Evolutionary conservation across 331 rosid species (phyloP).

Genomic region (Saraca asoca): DNA sequence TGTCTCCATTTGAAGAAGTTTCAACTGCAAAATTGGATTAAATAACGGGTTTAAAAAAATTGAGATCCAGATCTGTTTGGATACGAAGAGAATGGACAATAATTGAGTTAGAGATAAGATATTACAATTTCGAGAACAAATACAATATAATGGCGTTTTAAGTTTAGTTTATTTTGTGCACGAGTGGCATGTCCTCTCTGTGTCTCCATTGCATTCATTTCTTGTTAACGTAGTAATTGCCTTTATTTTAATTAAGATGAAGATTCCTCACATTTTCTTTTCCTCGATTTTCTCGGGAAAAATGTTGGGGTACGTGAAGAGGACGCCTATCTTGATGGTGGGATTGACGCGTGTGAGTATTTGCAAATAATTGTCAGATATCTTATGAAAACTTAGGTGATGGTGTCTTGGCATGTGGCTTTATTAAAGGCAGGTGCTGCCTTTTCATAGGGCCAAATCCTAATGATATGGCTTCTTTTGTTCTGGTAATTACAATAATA

Average conservation of each 20-base stretch:
- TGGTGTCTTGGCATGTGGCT: no score
- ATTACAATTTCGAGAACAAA: slow-evolving; percentile 34
- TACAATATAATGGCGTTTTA: background rate
- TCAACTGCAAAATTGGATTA: slow-evolving; percentile 31
- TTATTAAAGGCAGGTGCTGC: no score
- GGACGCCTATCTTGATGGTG: slow-evolving; percentile 31
- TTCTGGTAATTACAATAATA: no score
- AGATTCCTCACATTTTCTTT: slow-evolving; percentile 3
- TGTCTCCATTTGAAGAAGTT: slow-evolving; percentile 38
- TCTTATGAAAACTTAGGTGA: no score
- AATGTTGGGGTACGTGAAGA: background rate
- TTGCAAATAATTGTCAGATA: background rate
- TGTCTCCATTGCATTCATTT: slow-evolving; percentile 6
- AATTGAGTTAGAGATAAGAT: slow-evolving; percentile 25
- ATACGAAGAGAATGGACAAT: background rate
- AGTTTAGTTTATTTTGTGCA: slow-evolving; percentile 39
- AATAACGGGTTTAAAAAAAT: background rate
- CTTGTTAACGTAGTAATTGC: background rate
- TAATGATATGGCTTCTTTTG: no score
- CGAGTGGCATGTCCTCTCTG: slow-evolving; percentile 37
- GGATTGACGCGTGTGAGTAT: slow-evolving; percentile 45
- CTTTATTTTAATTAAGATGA: background rate
- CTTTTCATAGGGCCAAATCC: no score
- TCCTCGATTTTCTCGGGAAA: slow-evolving; percentile 3
- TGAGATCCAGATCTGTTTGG: slow-evolving; percentile 35